Evolutionary conservation across 164 flowering plant genomes (phyloP).

Genomic region (Vitis cinerea): DNA sequence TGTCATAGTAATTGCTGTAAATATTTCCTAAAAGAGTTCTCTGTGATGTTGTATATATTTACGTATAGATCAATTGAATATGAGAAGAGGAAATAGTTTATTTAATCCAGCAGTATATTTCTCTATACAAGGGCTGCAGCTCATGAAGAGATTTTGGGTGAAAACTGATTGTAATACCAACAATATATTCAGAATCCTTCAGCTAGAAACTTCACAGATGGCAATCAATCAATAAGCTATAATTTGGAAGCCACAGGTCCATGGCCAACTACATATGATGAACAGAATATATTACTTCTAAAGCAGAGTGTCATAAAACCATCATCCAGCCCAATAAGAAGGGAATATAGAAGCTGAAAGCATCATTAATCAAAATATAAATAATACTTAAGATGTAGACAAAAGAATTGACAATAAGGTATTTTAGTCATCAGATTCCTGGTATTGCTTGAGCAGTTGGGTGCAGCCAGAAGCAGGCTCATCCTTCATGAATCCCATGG

Average conservation of each 20-base stretch:
- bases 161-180: no score
- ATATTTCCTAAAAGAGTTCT: no score
- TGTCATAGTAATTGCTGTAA: no score
- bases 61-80: no score
- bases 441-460: slow-evolving; percentile 22
- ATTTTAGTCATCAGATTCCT: neutral
- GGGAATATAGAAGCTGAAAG: no score
- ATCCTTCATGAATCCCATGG: slow-evolving; percentile 28
- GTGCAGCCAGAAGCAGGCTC: slow-evolving; percentile 20
- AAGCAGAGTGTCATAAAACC: neutral
- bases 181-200: neutral
- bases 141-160: no score
- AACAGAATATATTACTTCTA: neutral
- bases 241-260: neutral
- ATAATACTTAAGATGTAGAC: neutral
- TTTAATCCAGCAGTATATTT: no score
- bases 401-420: no score
- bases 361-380: neutral
- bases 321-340: neutral
- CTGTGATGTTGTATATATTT: no score
- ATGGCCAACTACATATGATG: slow-evolving; percentile 1
- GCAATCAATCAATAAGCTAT: neutral
- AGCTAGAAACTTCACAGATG: neutral
- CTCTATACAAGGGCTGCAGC: no score
- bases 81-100: no score